Conservation (phyloP, 208 protist genomes). For the Naegleria gruberi region DNA sequence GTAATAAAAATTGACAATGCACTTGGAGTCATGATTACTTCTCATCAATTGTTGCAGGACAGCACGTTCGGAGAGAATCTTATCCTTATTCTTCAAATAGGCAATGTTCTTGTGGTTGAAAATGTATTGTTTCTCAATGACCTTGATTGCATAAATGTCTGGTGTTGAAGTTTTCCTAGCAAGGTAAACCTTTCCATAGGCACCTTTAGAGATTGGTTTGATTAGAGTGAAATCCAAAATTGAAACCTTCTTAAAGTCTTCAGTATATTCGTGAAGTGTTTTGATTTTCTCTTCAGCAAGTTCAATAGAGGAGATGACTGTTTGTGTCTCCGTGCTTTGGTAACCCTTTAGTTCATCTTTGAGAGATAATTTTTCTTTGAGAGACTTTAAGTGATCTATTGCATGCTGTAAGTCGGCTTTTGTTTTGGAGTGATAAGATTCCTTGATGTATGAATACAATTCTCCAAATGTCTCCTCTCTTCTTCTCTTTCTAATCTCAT, state of each 20-base stretch:
- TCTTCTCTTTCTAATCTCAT: neutral
- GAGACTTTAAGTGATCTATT: neutral
- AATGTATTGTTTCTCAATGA: conserved; percentile 22
- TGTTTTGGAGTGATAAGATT: neutral
- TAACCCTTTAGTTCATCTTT: neutral
- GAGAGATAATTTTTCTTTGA: neutral
- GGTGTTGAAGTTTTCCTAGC: conserved; percentile 22
- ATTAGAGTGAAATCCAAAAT: conserved; percentile 69
- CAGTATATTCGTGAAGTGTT: neutral
- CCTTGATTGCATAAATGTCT: conserved; percentile 31
- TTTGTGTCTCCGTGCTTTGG: neutral
- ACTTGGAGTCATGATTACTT: conserved; percentile 34
- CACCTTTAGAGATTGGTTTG: conserved; percentile 70
- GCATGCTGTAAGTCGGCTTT: neutral
- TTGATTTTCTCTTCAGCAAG: neutral
- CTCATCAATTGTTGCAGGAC: neutral
- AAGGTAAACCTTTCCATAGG: conserved; percentile 76
- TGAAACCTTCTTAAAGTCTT: conserved; percentile 44
- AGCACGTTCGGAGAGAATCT: neutral
- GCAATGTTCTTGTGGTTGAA: neutral
- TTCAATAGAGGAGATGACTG: neutral
- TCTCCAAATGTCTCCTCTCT: neutral
- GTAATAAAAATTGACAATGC: conserved; percentile 71
- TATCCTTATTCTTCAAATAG: neutral
- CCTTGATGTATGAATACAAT: neutral